Conservation (phyloP, 345 rosid genomes). For the Salix koriyanagi region DNA sequence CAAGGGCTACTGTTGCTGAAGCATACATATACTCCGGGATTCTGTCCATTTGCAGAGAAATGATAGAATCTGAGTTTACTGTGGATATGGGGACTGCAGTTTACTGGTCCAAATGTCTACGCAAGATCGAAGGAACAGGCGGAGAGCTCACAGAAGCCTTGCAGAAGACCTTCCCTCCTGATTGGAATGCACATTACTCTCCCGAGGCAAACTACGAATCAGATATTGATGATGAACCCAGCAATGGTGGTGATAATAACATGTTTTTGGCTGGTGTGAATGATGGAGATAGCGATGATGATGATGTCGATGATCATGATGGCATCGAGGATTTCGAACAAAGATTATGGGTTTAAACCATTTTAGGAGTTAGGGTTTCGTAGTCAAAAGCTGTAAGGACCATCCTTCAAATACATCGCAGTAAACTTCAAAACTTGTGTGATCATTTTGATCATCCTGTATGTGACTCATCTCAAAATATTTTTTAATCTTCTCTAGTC, state of each 20-base stretch:
- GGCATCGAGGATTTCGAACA: constrained; percentile 22
- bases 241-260: constrained; percentile 5
- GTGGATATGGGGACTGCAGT: constrained; percentile 97
- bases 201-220: constrained; percentile 34
- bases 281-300: constrained; percentile 15
- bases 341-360: background rate
- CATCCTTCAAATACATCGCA: too few species aligned
- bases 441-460: too few species aligned
- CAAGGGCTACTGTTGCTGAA: constrained; percentile 80
- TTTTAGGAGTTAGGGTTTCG: background rate
- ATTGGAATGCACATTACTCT: constrained; percentile 57
- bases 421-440: too few species aligned
- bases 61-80: constrained; percentile 62
- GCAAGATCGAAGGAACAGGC: constrained; percentile 81
- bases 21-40: constrained; percentile 58
- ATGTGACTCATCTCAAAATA: too few species aligned
- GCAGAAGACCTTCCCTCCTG: constrained; percentile 94
- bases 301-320: constrained; percentile 16
- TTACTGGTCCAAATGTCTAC: constrained; percentile 78
- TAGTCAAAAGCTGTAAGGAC: background rate
- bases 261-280: constrained; percentile 6
- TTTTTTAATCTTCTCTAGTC: too few species aligned
- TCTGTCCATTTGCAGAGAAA: constrained; percentile 60
- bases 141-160: constrained; percentile 86
- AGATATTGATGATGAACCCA: constrained; percentile 30